Base-by-base conservation (phyloP, 2,329 filamentous ascomycete genomes). In the Sporothrix protearum region DNA sequence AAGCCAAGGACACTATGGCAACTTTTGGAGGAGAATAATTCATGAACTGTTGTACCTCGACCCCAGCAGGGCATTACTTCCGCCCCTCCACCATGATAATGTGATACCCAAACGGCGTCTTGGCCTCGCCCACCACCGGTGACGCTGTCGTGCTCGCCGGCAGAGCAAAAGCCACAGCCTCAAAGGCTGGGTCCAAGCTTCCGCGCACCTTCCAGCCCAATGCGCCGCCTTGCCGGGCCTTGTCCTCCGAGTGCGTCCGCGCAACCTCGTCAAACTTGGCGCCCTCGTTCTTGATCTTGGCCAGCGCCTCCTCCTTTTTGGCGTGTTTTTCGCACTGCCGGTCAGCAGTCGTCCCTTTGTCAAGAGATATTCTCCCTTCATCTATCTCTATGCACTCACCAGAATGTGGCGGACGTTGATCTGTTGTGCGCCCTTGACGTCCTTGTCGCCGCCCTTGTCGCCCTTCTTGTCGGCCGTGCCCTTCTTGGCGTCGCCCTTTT, bases 401-500 rank as follows among this genome's bases (percentile, higher is more conserved):
- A 92, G 80, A 72, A 93, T 92, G 79, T 94, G 91, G 53, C 91
- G 87, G 69, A 91, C 90, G 77, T 92, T 92, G 81, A 93, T 91
- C 68, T 75, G 73, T 71, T 77, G 75, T 1, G 75, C 74, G 51
- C 75, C 74, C 69, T 77, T 75, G 66, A 73, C 71, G 16, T 74
- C 74, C 28, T 73, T 73, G 59, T 66, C 66, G 47, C 53, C 67
- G 53, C 57, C 70, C 55, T 72, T 73, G 63, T 71, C 72, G 47
- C 55, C 70, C 63, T 71, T 71, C 28, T 71, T 71, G 51, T 39
- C 61, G 63, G 66, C 66, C 3, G 19, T 55, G 45, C 74, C 73
- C 63, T 76, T 71, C 49, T 51, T 64, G 70, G 66, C 70, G 22
- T 61, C 70, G 30, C 74, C 73, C 68, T 76, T 75, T 51, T 76